phyloP scores from a whole-genome alignment of 2,329 filamentous ascomycete species.

The Trichophyton verrucosum region DNA sequence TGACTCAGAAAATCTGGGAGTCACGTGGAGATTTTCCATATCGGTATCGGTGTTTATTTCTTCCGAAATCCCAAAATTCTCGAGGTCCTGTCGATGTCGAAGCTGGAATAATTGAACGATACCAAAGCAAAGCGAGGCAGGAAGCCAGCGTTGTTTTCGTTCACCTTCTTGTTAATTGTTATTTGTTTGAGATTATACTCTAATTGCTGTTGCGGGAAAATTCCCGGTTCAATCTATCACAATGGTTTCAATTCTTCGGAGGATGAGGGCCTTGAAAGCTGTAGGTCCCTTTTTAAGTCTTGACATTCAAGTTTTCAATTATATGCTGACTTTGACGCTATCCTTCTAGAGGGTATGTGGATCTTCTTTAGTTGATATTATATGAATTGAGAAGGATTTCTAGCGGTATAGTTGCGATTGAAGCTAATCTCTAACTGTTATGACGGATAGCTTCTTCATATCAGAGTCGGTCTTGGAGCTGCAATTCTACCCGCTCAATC shows the following conservation, averaged over 20 bases:
- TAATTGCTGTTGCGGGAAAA: not conserved
- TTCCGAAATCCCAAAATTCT: conserved; percentile 6
- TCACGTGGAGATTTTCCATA: not conserved
- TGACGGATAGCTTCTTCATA: conserved; percentile 17
- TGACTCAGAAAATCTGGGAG: not conserved
- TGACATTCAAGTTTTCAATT: conserved; percentile 6
- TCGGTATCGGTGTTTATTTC: not conserved
- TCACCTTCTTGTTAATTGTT: not conserved
- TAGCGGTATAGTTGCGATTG: not conserved
- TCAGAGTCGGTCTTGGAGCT: conserved; percentile 73
- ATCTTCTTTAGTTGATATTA: not conserved
- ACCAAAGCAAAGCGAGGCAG: not conserved
- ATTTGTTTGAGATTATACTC: not conserved
- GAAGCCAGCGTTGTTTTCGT: not conserved
- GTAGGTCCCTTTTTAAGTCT: conserved; percentile 39
- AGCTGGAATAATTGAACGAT: not conserved
- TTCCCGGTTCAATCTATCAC: conserved; percentile 13
- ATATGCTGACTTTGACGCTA: conserved; percentile 7
- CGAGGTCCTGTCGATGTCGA: not conserved
- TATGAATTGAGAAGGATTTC: not conserved
- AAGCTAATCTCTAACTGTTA: not conserved
- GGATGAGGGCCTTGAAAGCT: conserved; percentile 60
- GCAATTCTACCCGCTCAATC: conserved; percentile 52
- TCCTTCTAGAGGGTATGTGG: conserved; percentile 20
- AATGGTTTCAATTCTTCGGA: conserved; percentile 44